phyloP scores from a whole-genome alignment of 352 stramenopile species.

The Globisporangium cystogenes region DNA sequence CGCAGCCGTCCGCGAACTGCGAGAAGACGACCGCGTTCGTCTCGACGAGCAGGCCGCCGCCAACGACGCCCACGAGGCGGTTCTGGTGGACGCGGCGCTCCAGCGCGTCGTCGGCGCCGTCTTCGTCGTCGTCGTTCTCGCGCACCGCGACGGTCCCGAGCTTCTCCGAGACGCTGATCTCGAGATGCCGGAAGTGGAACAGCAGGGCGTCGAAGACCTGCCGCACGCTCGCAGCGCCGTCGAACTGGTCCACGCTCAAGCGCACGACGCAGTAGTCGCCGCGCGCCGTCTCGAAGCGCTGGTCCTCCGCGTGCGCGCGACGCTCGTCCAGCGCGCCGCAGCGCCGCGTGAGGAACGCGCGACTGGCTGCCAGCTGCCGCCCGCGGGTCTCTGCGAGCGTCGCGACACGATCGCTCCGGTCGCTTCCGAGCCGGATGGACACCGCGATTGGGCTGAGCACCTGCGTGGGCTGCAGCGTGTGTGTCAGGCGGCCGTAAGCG shows the following conservation, averaged over 20 bases:
- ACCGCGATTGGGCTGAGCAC: neutral
- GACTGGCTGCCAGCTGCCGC: neutral
- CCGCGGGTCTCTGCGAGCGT: neutral
- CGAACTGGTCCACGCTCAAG: neutral
- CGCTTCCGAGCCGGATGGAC: neutral
- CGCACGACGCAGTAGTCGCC: neutral
- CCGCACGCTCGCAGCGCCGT: neutral
- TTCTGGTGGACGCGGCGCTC: slow-evolving; percentile 22
- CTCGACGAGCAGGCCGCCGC: slow-evolving; percentile 18
- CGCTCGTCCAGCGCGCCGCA: neutral
- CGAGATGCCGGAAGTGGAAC: neutral
- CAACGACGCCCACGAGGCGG: slow-evolving; percentile 22
- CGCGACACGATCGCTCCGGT: neutral
- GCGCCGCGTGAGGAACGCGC: neutral
- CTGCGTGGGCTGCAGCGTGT: neutral
- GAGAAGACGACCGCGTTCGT: slow-evolving; percentile 35
- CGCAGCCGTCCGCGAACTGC: slow-evolving; percentile 24
- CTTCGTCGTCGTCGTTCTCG: neutral
- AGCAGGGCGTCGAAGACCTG: neutral
- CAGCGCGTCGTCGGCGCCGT: too few relatives aligned
- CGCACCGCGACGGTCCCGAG: neutral
- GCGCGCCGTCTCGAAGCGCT: neutral
- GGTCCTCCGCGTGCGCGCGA: neutral
- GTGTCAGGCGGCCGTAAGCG: too few relatives aligned
- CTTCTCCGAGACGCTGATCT: neutral